Evolutionary conservation across 2,329 filamentous ascomycete genomes (phyloP), one percentile per base, ranked within the genome.

Genomic region (Hypoxylon sp.): DNA sequence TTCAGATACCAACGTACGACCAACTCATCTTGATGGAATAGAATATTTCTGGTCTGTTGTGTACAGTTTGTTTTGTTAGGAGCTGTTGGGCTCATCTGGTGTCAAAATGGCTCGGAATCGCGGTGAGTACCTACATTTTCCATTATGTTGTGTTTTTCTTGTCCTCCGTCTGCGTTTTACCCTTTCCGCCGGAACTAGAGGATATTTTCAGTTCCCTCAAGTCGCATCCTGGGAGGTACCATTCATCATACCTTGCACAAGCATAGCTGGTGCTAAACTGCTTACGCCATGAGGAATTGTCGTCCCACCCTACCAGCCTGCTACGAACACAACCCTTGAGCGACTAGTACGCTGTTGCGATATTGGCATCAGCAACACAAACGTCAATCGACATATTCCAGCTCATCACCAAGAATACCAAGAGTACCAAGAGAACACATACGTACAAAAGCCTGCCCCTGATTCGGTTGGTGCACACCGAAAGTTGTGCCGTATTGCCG

Each of bases 31-130:
- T 62, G 60, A 70, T 67, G 70, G 68, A 68, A 64, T 72, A 72
- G 52, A 39, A 61, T 44, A 44, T 54, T 35, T 35, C 63, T 24
- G n/a, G 50, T 46, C n/a, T 62, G 17, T 61, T 37, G 15, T 27
- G 47, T 29, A 6, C 6, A 29, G 47, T 50, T 35, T 59, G 31
- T 47, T 56, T 58, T 53, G 63, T 65, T 58, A 56, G 67, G 62
- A 64, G 54, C 46, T 62, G 59, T 53, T 57, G 50, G 59, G 66
- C 46, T 50, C 24, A 47, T 66, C 51, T 59, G 56, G 39, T 61
- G 58, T 63, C 73, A 85, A 80, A 71, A 87, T 87, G 85, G 84
- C 79, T 75, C 84, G 85, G 75, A 86, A 84, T 84, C 82, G 85
- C 80, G 85, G 85, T 87, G 80, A 77, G 84, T 86, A 72, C 64